These are phyloP conservation scores for Neocucurbitaria cava DNA, from an alignment of 2,329 filamentous ascomycete species.

Conservation along the genomic window DNA sequence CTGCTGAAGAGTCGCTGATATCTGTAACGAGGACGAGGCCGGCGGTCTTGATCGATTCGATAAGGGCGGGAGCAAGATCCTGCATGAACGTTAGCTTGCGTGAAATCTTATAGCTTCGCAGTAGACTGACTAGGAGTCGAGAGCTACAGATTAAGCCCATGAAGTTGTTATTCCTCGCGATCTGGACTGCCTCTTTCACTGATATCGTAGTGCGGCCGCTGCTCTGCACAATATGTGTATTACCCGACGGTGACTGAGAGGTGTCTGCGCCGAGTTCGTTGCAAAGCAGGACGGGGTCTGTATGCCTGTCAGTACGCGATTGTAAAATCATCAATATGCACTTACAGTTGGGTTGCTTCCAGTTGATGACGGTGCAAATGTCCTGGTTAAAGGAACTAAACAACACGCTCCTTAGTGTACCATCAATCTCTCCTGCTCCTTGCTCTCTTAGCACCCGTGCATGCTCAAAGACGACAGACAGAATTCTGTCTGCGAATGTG, in stretches of 20 bases:
- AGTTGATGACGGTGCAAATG: constrained; percentile 93
- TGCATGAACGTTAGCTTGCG: constrained; percentile 47
- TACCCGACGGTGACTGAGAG: constrained; percentile 40
- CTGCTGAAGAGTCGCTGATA: constrained; percentile 66
- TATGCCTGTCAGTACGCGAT: constrained; percentile 14
- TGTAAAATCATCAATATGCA: constrained; percentile 11
- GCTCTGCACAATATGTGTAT: constrained; percentile 56
- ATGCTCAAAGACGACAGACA: constrained; percentile 89
- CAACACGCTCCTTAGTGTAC: constrained; percentile 83
- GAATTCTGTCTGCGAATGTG: constrained; percentile 79
- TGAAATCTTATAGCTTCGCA: background rate
- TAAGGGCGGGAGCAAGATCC: constrained; percentile 91
- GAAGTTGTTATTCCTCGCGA: constrained; percentile 94
- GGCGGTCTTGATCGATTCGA: constrained; percentile 92
- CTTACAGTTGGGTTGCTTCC: constrained; percentile 97
- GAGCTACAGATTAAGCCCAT: constrained; percentile 96
- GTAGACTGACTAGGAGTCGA: constrained; percentile 74
- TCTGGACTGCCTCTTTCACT: constrained; percentile 92
- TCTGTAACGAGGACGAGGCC: constrained; percentile 92
- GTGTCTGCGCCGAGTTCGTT: constrained; percentile 82
- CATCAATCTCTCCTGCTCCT: constrained; percentile 60
- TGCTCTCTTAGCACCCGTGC: constrained; percentile 72
- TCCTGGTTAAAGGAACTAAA: constrained; percentile 93
- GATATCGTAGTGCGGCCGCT: constrained; percentile 79
- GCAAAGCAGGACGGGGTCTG: constrained; percentile 89